A percentile compares a stretch with the other conserved stretches of the same genome.
Conservation (phyloP, 768 basidiomycete species). For the Hygrophorus pudorinus region DNA sequence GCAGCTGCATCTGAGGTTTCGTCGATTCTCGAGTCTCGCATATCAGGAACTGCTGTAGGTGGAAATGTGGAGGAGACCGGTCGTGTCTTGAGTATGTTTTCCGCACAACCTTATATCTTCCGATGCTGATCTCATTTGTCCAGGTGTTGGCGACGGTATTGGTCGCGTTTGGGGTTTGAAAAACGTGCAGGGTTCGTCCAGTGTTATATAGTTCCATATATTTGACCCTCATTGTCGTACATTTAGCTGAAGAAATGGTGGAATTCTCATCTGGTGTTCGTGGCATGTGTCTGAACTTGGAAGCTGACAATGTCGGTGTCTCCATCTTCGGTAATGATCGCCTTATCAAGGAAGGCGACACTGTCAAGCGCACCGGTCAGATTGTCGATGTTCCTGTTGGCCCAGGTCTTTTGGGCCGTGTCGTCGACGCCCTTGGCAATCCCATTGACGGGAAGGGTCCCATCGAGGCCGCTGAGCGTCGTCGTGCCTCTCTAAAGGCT, state of each 20-base stretch:
- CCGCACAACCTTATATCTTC: not conserved
- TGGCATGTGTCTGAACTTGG: conserved; percentile 99
- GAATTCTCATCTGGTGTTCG: conserved; percentile 99
- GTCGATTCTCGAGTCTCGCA: conserved; percentile 97
- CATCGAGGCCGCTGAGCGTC: conserved; percentile 86
- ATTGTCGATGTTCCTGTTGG: conserved; percentile 99
- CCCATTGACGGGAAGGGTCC: conserved; percentile 99
- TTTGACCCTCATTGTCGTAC: not conserved
- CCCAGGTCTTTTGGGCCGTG: conserved; percentile 93
- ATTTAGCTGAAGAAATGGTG: conserved; percentile 98
- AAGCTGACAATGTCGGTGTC: conserved; percentile 99
- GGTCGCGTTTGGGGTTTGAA: conserved; percentile 98
- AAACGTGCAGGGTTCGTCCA: conserved; percentile 84
- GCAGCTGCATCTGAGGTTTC: conserved; percentile 98
- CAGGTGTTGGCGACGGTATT: conserved; percentile 99
- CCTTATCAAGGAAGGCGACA: conserved; percentile 99
- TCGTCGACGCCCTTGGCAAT: conserved; percentile 99
- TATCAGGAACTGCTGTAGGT: conserved; percentile 82
- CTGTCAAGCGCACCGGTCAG: conserved; percentile 99
- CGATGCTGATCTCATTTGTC: conserved; percentile 13
- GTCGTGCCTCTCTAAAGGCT: conserved; percentile 96
- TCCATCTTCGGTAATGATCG: conserved; percentile 98
- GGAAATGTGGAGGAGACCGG: conserved; percentile 99
- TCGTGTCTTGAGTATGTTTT: conserved; percentile 85
- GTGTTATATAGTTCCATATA: conserved; percentile 3